These are phyloP conservation scores for Eimeria necatrix DNA, from an alignment of 169 alveolate genomes.

Conservation along the genomic window DNA sequence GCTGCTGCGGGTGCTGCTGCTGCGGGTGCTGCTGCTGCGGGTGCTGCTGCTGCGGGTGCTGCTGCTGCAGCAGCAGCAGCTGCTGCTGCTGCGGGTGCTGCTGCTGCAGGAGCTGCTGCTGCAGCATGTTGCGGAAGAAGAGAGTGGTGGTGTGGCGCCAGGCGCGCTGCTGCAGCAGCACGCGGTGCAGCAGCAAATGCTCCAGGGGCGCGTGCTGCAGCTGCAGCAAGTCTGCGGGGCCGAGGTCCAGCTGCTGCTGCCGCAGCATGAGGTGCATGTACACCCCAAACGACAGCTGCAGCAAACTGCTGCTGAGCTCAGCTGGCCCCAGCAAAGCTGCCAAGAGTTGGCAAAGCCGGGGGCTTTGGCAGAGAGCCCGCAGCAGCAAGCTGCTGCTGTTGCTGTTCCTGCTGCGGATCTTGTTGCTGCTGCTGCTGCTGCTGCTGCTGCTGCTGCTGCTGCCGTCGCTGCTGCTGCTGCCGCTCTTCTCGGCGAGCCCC, in stretches of 20 bases:
- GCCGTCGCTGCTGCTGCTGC: not conserved
- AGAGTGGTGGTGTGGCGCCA: not conserved
- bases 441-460: slow-evolving; percentile 28
- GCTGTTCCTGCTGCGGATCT: not conserved
- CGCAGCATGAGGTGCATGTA: slow-evolving; percentile 27
- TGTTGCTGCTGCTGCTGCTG: slow-evolving; percentile 48
- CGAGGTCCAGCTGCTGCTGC: slow-evolving; percentile 19
- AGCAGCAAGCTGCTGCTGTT: slow-evolving; percentile 49
- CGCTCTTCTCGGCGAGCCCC: not conserved
- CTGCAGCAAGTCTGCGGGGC: not conserved
- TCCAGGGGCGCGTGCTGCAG: slow-evolving; percentile 7
- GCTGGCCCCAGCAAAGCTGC: not conserved
- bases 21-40: slow-evolving; percentile 59
- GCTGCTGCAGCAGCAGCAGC: slow-evolving; percentile 38
- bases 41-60: slow-evolving; percentile 47
- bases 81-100: slow-evolving; percentile 10
- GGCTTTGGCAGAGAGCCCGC: not conserved
- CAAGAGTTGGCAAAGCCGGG: not conserved
- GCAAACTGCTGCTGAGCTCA: not conserved
- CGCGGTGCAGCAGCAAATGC: slow-evolving; percentile 27
- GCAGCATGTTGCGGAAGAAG: slow-evolving; percentile 9
- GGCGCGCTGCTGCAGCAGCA: slow-evolving; percentile 12
- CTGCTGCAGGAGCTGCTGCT: slow-evolving; percentile 14
- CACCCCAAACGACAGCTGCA: slow-evolving; percentile 10
- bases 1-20: not conserved